phyloP scores from a whole-genome alignment of 148 eudicot species.

The Arbutus unedo region DNA sequence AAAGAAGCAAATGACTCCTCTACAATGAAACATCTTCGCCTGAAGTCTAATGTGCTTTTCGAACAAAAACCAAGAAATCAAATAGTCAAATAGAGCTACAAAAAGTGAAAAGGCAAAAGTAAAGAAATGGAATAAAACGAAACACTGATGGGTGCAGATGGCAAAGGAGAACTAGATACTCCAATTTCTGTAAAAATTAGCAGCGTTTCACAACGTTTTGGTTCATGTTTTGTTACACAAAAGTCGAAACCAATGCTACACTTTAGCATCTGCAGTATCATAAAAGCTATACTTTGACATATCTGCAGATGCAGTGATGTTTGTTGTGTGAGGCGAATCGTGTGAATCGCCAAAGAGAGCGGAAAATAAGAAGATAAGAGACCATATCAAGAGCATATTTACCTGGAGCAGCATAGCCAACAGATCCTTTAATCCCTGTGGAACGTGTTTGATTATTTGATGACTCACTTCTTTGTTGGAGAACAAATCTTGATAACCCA shows the following conservation, averaged over 20 bases:
- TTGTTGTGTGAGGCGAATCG: neutral
- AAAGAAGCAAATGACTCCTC: neutral
- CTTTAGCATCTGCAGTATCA: neutral
- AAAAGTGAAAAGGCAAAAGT: neutral
- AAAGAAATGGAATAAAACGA: neutral
- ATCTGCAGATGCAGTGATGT: neutral
- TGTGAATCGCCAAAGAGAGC: neutral
- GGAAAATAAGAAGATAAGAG: neutral
- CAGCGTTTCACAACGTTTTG: neutral
- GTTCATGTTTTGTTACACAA: neutral
- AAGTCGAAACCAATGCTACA: neutral
- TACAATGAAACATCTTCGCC: neutral
- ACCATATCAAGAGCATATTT: neutral
- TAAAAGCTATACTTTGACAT: neutral
- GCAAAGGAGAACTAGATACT: neutral
- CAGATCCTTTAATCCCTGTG: slow-evolving; percentile 12
- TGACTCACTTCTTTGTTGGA: neutral
- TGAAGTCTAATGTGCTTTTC: neutral
- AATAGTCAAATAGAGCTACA: neutral
- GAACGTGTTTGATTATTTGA: neutral
- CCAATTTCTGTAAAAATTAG: neutral
- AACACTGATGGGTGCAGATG: neutral
- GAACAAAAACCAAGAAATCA: neutral
- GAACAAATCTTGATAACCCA: slow-evolving; percentile 14
- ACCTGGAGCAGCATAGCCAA: slow-evolving; percentile 19